Conservation (phyloP, 371 early-diverging fungal species). For the Homolaphlyctis polyrhiza region DNA sequence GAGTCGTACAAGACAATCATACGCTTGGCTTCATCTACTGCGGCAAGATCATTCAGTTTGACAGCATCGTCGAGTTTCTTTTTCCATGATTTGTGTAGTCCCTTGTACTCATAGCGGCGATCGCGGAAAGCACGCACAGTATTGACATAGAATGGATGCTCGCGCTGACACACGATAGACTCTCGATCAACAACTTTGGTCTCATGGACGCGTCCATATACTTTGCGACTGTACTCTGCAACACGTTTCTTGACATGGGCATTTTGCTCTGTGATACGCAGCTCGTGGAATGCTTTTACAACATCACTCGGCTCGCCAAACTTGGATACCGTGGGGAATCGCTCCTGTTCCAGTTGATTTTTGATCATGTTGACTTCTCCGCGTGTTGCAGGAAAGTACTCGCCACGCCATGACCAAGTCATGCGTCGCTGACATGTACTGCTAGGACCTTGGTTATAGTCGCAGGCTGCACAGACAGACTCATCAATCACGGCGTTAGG, state of each 20-base stretch:
- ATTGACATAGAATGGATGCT: slow-evolving; percentile 98
- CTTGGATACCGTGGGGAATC: slow-evolving; percentile 34
- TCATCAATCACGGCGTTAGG: slow-evolving; percentile 97
- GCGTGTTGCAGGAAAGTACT: slow-evolving; percentile 87
- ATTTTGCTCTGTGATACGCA: slow-evolving; percentile 64
- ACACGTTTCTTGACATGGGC: slow-evolving; percentile 75
- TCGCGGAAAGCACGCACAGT: slow-evolving; percentile 98
- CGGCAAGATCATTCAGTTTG: slow-evolving; percentile 60
- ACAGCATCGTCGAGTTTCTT: slow-evolving; percentile 70
- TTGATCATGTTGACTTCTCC: slow-evolving; percentile 91
- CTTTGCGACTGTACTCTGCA: slow-evolving; percentile 84
- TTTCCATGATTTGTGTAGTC: slow-evolving; percentile 87
- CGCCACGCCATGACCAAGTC: slow-evolving; percentile 98
- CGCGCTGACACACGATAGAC: slow-evolving; percentile 96
- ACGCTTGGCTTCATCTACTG: slow-evolving; percentile 82
- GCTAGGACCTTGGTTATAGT: slow-evolving; percentile 78
- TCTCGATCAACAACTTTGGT: slow-evolving; percentile 75
- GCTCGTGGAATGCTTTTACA: slow-evolving; percentile 61
- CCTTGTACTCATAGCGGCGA: slow-evolving; percentile 98
- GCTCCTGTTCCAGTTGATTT: slow-evolving; percentile 78
- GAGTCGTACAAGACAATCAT: slow-evolving; percentile 96
- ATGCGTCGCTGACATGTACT: slow-evolving; percentile 92
- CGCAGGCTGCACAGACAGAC: slow-evolving; percentile 90
- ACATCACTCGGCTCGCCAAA: slow-evolving; percentile 24
- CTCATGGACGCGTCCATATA: slow-evolving; percentile 80